Evolutionary conservation across 768 basidiomycete genomes (phyloP).

Genomic region (Termitomyces titanicus): DNA sequence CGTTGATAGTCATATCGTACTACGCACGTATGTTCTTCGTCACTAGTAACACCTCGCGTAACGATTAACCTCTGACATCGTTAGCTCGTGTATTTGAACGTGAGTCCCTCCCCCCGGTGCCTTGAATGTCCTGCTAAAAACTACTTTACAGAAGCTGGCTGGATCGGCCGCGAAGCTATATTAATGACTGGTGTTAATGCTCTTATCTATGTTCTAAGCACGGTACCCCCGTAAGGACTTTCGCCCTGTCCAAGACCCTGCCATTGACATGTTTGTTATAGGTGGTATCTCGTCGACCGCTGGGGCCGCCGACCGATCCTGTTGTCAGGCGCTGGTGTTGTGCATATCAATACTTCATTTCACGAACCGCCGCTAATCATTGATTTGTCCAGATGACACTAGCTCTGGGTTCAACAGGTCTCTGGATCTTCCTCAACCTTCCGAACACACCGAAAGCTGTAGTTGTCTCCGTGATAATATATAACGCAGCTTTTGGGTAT

Average conservation of each 20-base stretch:
- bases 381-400: conserved; percentile 62
- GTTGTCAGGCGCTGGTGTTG: conserved; percentile 78
- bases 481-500: conserved; percentile 91
- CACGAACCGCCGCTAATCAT: not conserved
- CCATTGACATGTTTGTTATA: conserved; percentile 23
- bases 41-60: conserved; percentile 1
- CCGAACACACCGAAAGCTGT: conserved; percentile 86
- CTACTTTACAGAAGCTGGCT: conserved; percentile 73
- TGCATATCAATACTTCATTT: conserved; percentile 28
- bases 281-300: conserved; percentile 92
- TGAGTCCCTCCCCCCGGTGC: conserved; percentile 26
- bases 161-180: conserved; percentile 90
- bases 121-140: conserved; percentile 4
- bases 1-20: conserved; percentile 76
- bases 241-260: not conserved
- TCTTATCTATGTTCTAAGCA: conserved; percentile 74
- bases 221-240: conserved; percentile 75
- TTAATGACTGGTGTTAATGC: conserved; percentile 96
- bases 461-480: conserved; percentile 83
- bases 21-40: conserved; percentile 70
- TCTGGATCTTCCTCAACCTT: conserved; percentile 91
- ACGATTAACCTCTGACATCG: not conserved
- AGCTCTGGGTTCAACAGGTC: conserved; percentile 76
- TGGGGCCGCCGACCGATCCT: conserved; percentile 89
- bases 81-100: conserved; percentile 90